These are phyloP conservation scores for Aristolochia fimbriata DNA, from an alignment of 164 flowering plant genomes.

Conservation along the genomic window DNA sequence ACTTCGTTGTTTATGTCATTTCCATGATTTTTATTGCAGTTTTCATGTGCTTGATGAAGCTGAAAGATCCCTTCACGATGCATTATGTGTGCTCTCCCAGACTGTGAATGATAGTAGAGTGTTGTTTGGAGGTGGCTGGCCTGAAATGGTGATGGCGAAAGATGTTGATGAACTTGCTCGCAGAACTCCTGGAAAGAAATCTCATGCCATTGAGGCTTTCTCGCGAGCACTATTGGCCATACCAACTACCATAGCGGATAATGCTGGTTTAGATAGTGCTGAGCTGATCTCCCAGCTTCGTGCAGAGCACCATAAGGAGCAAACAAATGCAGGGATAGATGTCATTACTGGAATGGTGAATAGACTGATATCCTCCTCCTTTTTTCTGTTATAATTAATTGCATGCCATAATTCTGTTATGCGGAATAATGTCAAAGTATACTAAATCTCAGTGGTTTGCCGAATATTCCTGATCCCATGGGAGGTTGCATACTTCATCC, in stretches of 20 bases:
- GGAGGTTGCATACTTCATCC: too few relatives aligned
- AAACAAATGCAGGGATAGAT: slow-evolving; percentile 76
- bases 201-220: slow-evolving; percentile 95
- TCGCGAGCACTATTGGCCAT: slow-evolving; percentile 80
- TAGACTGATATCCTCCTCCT: not conserved
- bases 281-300: slow-evolving; percentile 86
- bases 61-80: slow-evolving; percentile 95
- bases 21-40: slow-evolving; percentile 29
- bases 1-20: too few relatives aligned
- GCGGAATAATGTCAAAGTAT: too few relatives aligned
- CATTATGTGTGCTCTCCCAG: slow-evolving; percentile 95
- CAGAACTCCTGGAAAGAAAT: slow-evolving; percentile 89
- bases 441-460: too few relatives aligned
- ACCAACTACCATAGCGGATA: slow-evolving; percentile 91
- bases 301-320: slow-evolving; percentile 94
- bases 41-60: slow-evolving; percentile 95
- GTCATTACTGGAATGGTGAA: slow-evolving; percentile 91
- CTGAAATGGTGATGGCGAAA: slow-evolving; percentile 98
- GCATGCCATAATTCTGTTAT: too few relatives aligned
- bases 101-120: slow-evolving; percentile 91
- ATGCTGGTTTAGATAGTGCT: slow-evolving; percentile 98
- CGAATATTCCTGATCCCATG: too few relatives aligned
- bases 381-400: too few relatives aligned
- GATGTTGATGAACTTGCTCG: slow-evolving; percentile 91
- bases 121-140: slow-evolving; percentile 97